phyloP scores from a whole-genome alignment of 257 asterid genomes.

The Paraleonurus japonicus region DNA sequence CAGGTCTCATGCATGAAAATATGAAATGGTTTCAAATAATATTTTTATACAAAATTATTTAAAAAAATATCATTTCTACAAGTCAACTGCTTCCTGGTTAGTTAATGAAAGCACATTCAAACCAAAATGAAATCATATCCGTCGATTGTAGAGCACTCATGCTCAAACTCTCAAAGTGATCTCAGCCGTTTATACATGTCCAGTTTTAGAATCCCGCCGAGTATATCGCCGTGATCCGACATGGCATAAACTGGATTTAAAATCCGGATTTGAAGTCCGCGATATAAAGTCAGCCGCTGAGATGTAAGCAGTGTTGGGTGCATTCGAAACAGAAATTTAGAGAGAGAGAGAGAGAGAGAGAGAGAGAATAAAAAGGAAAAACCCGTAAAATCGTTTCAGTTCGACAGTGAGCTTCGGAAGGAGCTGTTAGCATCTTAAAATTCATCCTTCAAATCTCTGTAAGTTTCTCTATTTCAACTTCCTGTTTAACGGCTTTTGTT shows the following conservation, averaged over 20 bases:
- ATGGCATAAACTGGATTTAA: conserved; percentile 62
- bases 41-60: no score
- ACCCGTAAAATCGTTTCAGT: conserved; percentile 6
- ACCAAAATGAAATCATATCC: conserved; percentile 36
- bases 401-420: conserved; percentile 24
- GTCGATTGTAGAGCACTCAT: conserved; percentile 4
- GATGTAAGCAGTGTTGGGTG: background rate
- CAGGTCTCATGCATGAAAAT: no score
- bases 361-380: background rate
- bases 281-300: conserved; percentile 28
- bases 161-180: background rate
- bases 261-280: conserved; percentile 85
- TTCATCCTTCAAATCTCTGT: conserved; percentile 32
- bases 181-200: conserved; percentile 13
- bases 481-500: background rate
- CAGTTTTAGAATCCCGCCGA: conserved; percentile 35
- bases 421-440: conserved; percentile 14
- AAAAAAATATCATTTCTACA: no score
- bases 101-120: conserved; percentile 11
- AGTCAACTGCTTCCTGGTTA: conserved; percentile 26
- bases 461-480: conserved; percentile 17
- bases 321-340: background rate
- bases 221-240: conserved; percentile 42
- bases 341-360: conserved; percentile 9
- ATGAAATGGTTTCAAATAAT: no score